These are phyloP conservation scores for Diplodia intermedia DNA, from an alignment of 2,329 filamentous ascomycete species.

Conservation along the genomic window DNA sequence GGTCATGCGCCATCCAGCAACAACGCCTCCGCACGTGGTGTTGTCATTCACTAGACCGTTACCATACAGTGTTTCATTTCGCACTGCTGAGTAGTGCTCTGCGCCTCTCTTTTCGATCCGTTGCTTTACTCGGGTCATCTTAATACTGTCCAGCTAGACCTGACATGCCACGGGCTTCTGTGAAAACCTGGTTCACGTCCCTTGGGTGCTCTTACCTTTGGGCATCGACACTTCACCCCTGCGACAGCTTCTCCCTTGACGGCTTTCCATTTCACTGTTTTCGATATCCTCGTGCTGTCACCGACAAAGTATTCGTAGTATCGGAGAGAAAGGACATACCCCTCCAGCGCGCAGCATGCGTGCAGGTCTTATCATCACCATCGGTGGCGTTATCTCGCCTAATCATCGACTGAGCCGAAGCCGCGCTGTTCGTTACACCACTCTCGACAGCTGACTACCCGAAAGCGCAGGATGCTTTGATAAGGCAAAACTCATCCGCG, in stretches of 20 bases:
- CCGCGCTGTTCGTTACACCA: conserved; percentile 20
- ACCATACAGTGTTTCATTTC: not conserved
- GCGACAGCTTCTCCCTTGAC: not conserved
- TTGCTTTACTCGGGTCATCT: not conserved
- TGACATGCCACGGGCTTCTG: not conserved
- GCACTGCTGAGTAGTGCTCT: not conserved
- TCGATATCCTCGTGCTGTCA: not conserved
- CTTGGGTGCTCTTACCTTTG: no score
- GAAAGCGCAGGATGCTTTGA: conserved; percentile 19
- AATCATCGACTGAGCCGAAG: conserved; percentile 6
- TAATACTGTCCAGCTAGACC: not conserved
- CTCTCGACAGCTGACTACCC: conserved; percentile 6
- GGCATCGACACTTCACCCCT: not conserved
- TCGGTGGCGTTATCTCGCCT: conserved; percentile 18
- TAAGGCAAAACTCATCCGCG: conserved; percentile 10
- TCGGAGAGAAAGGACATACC: not conserved
- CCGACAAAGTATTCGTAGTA: not conserved
- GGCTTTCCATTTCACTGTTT: not conserved
- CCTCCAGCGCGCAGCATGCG: not conserved
- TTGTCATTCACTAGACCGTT: not conserved
- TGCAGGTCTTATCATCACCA: conserved; percentile 9
- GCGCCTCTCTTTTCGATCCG: not conserved
- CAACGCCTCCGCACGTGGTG: not conserved
- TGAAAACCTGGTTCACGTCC: not conserved
- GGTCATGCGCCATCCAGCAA: conserved; percentile 11